Evolutionary conservation across 371 early-diverging fungal species (phyloP), one percentile per base, ranked within the genome.

Genomic region (Haplosporangium sp.): DNA sequence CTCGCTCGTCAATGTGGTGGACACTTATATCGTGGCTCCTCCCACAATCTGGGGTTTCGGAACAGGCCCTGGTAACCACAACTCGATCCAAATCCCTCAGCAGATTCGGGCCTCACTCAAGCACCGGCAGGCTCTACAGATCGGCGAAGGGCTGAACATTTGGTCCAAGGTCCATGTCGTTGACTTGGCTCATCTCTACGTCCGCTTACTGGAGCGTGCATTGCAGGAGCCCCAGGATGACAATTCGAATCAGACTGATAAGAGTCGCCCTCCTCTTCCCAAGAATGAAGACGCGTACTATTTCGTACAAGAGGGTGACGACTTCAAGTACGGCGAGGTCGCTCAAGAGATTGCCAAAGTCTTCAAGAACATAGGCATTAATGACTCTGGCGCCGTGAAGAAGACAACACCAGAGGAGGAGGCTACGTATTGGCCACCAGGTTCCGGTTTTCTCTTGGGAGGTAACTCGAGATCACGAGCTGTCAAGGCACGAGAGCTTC

Each of bases 111-210:
- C 51, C 18, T 72, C 81, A 0, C 62, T 81, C 40, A 56, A 58
- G 55, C 43, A 69, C 5, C 20, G 53, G 29, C 70, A 69, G 14
- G 81, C 72, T 3, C 29, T 69, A 18, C 71, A 76, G 56, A 63
- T 79, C 47, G 83, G 81, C 1, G 8, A 74, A 16, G 83, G 83
- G 0, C 51, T 70, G 41, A 76, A 80, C 57, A n/a, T 47, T n/a
- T 81, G 81, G 83, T 70, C 69, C 52, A 73, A 71, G 60, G 69
- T 83, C 11, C 80, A 83, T 61, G 73, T 83, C 29, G 45, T 66
- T 16, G 83, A 83, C 55, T 55, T 80, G 40, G 81, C 80, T 18
- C 58, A 69, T 12, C 42, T 80, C 14, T 83, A 71, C 41, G 36
- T 69, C 38, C 13, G 52, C 12, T 45, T 83, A 42, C 38, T 81